Percentiles rank a stretch among this genome's conserved stretches.
phyloP scores from a whole-genome alignment of 257 asterid species.

The Solanum etuberosum region DNA sequence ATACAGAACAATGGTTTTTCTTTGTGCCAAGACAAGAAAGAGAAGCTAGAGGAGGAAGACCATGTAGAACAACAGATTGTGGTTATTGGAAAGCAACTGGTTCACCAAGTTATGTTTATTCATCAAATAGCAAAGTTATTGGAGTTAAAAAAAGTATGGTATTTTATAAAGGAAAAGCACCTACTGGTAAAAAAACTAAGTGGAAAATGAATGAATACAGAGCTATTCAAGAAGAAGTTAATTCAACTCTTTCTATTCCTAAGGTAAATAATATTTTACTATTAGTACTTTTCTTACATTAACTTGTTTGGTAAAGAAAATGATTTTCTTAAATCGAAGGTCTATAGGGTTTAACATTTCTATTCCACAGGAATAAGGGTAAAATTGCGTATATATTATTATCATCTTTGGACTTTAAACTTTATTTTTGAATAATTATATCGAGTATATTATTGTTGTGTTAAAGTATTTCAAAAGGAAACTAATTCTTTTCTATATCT shows the following conservation, averaged over 20 bases:
- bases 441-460: not conserved
- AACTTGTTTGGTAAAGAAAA: not conserved
- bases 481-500: not conserved
- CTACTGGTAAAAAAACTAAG: conserved; percentile 51
- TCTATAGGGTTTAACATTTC: not conserved
- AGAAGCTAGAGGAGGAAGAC: conserved; percentile 64
- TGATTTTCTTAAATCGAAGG: not conserved
- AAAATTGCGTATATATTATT: not conserved
- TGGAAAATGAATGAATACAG: conserved; percentile 83
- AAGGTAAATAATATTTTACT: conserved; percentile 17
- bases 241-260: conserved; percentile 16
- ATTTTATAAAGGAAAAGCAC: conserved; percentile 68
- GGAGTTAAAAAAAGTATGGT: conserved; percentile 79
- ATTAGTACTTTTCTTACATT: not conserved
- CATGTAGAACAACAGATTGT: conserved; percentile 50
- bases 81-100: conserved; percentile 95
- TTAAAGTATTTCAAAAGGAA: not conserved
- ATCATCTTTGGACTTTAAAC: not conserved
- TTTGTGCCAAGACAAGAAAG: conserved; percentile 55
- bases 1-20: conserved; percentile 79
- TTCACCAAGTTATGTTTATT: conserved; percentile 61
- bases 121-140: conserved; percentile 39
- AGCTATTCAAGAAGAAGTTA: conserved; percentile 38
- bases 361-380: rapidly evolving
- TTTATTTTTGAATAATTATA: not conserved